phyloP scores from a whole-genome alignment of 139 green algal genomes.

The Tetraselmis striata region DNA sequence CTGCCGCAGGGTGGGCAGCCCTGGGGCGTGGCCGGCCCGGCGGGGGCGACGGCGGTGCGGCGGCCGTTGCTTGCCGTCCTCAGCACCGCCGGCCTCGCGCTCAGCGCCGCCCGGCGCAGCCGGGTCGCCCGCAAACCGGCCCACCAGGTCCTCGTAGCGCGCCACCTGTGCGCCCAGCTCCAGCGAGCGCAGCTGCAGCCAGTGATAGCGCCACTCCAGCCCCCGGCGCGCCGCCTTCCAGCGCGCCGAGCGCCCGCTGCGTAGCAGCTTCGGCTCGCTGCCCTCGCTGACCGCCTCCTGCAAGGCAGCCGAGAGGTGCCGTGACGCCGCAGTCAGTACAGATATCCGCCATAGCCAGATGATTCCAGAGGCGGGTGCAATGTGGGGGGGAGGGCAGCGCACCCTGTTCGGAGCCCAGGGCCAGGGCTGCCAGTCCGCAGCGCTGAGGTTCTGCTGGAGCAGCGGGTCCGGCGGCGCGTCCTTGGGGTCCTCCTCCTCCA shows the following conservation, averaged over 20 bases:
- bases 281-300: too few species aligned
- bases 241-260: background rate
- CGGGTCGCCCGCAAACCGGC: background rate
- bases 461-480: conserved; percentile 2
- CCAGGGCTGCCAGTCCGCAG: conserved; percentile 11
- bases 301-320: too few species aligned
- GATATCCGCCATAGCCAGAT: too few species aligned
- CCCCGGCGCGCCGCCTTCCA: conserved; percentile 12
- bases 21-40: background rate
- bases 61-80: background rate
- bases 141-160: conserved; percentile 12
- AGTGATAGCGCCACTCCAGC: conserved; percentile 37
- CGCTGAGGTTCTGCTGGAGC: background rate
- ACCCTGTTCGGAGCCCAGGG: background rate
- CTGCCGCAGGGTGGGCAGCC: conserved; percentile 13
- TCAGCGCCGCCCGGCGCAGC: background rate
- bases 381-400: conserved; percentile 5
- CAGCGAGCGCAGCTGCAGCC: conserved; percentile 33
- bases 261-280: too few species aligned
- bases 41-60: background rate
- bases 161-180: conserved; percentile 25
- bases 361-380: too few species aligned
- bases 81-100: background rate
- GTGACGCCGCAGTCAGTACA: too few species aligned
- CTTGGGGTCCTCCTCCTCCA: conserved; percentile 25